These are phyloP conservation scores for Pythium pyrilobum DNA, from an alignment of 352 stramenopile species.

Conservation along the genomic window DNA sequence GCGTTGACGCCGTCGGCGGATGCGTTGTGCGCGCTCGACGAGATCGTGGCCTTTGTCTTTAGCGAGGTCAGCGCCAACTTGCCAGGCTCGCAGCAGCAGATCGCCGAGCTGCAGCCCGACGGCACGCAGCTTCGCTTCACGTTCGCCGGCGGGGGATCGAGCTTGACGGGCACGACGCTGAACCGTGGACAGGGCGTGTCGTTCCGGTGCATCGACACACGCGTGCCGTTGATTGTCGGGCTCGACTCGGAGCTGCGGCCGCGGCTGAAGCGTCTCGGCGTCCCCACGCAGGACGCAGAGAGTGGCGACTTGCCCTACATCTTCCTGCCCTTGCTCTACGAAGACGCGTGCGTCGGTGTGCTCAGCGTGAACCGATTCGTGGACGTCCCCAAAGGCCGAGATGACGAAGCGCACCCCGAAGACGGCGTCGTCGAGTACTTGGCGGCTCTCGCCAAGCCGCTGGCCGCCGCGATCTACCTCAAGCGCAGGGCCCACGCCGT, in stretches of 20 bases:
- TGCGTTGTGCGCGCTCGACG: slow-evolving; percentile 37
- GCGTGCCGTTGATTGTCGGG: slow-evolving; percentile 32
- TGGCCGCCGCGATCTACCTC: slow-evolving; percentile 52
- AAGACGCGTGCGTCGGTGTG: slow-evolving; percentile 55
- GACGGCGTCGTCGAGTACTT: slow-evolving; percentile 54
- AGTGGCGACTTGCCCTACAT: slow-evolving; percentile 38
- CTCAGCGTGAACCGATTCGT: slow-evolving; percentile 57
- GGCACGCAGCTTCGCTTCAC: slow-evolving; percentile 45
- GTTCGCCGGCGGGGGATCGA: slow-evolving; percentile 40
- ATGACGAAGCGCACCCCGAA: slow-evolving; percentile 61
- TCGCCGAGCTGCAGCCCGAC: slow-evolving; percentile 47
- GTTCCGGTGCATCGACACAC: slow-evolving; percentile 48
- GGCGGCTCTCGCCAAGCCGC: slow-evolving; percentile 24
- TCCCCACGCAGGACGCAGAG: not conserved
- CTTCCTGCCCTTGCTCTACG: slow-evolving; percentile 59
- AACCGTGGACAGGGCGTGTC: slow-evolving; percentile 47
- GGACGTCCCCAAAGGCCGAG: slow-evolving; percentile 45
- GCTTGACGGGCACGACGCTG: slow-evolving; percentile 23
- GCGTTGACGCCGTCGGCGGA: slow-evolving; percentile 48
- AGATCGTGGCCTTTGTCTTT: slow-evolving; percentile 38
- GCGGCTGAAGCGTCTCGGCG: slow-evolving; percentile 23
- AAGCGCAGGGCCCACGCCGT: slow-evolving; percentile 52
- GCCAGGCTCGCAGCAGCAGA: slow-evolving; percentile 45
- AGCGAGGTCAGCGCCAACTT: slow-evolving; percentile 41
- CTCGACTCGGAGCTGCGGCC: slow-evolving; percentile 25